These are phyloP conservation scores for Claviceps maximensis DNA, from an alignment of 2,329 filamentous ascomycete species.

Conservation along the genomic window DNA sequence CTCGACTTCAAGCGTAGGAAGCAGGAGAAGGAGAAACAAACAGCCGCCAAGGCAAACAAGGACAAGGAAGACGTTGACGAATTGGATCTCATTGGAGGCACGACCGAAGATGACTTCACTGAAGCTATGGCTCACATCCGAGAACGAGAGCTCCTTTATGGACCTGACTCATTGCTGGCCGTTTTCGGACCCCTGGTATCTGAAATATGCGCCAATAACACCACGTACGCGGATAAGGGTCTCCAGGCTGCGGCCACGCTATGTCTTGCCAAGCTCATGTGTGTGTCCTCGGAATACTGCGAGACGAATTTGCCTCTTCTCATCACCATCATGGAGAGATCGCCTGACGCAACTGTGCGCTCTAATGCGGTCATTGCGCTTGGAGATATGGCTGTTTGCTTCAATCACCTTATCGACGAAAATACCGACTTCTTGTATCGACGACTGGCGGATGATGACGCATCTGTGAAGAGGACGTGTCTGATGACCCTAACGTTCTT, in stretches of 20 bases:
- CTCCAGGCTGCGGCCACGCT: constrained; percentile 88
- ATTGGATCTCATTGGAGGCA: constrained; percentile 90
- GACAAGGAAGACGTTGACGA: constrained; percentile 61
- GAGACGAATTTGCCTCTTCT: constrained; percentile 83
- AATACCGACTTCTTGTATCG: constrained; percentile 98
- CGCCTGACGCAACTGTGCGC: constrained; percentile 78
- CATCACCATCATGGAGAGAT: constrained; percentile 95
- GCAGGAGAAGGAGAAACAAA: constrained; percentile 67
- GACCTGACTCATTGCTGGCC: constrained; percentile 69
- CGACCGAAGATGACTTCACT: constrained; percentile 85
- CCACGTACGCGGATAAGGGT: constrained; percentile 75
- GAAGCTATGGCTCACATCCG: constrained; percentile 76
- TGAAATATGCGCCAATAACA: constrained; percentile 92
- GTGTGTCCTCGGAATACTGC: constrained; percentile 92
- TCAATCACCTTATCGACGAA: constrained; percentile 98
- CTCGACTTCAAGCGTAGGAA: constrained; percentile 96
- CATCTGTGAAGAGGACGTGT: constrained; percentile 89
- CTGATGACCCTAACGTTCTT: constrained; percentile 97
- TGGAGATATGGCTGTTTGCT: constrained; percentile 98
- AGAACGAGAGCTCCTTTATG: constrained; percentile 72
- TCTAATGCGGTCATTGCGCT: constrained; percentile 95
- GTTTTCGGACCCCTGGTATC: constrained; percentile 84
- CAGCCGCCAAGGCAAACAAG: constrained; percentile 33
- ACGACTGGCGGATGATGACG: constrained; percentile 75
- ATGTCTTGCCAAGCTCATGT: constrained; percentile 97